Percentiles rank a stretch among this genome's conserved stretches.
phyloP scores from a whole-genome alignment of 768 basidiomycete species.

The Rubroboletus pulcherrimus region DNA sequence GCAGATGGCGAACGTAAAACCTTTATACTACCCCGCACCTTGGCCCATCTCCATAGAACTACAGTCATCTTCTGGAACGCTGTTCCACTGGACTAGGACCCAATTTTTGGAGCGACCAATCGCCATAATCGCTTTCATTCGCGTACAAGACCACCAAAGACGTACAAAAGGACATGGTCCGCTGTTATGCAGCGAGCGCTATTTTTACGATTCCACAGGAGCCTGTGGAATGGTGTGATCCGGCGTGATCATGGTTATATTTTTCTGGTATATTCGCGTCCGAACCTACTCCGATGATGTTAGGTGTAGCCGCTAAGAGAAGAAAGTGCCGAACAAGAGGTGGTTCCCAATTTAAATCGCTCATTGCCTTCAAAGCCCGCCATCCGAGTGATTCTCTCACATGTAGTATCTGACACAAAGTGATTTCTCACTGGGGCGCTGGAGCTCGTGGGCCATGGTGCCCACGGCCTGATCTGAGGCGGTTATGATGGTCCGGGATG shows the following conservation, averaged over 20 bases:
- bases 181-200: not conserved
- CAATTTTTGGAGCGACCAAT: slow-evolving; percentile 11
- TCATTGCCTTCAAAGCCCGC: not conserved
- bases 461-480: not conserved
- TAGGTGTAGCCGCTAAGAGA: not conserved
- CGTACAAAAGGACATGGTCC: not conserved
- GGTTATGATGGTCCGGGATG: no score
- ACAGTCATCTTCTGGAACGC: not conserved
- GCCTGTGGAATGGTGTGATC: not conserved
- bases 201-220: slow-evolving; percentile 15
- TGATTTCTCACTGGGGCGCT: not conserved
- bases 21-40: slow-evolving; percentile 15
- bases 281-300: not conserved
- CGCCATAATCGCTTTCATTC: slow-evolving; percentile 13
- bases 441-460: not conserved
- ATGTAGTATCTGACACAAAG: not conserved
- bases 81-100: not conserved
- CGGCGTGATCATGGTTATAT: not conserved
- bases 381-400: not conserved
- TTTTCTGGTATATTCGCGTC: slow-evolving; percentile 5
- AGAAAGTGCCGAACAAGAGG: not conserved
- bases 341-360: not conserved
- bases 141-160: not conserved
- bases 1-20: not conserved
- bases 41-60: not conserved